Conservation (phyloP, 1,284 basidiomycete species). For the Caloboletus inedulis region DNA sequence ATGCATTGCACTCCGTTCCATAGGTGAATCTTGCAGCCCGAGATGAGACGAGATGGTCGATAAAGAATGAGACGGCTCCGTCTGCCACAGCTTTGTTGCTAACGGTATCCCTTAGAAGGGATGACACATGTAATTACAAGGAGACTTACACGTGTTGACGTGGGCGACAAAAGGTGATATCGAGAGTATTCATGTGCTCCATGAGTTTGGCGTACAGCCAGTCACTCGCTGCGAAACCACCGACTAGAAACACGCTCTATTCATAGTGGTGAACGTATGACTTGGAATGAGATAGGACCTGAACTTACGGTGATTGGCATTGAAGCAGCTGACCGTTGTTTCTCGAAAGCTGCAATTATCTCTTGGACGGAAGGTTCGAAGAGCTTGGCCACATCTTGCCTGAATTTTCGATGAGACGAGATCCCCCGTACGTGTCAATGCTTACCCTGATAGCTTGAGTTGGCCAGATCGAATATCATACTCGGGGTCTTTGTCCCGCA, state of each 20-base stretch:
- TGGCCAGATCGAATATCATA: conserved; percentile 44
- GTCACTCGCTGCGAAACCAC: conserved; percentile 49
- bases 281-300: background rate
- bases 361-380: conserved; percentile 45
- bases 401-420: conserved; percentile 17
- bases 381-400: conserved; percentile 39
- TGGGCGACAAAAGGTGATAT: conserved; percentile 34
- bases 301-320: conserved; percentile 33
- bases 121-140: background rate
- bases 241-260: conserved; percentile 37
- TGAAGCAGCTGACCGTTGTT: conserved; percentile 28
- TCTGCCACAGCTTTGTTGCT: conserved; percentile 56
- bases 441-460: conserved; percentile 41
- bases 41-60: conserved; percentile 46
- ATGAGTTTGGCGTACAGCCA: conserved; percentile 41
- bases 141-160: conserved; percentile 35
- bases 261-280: background rate
- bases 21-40: conserved; percentile 44
- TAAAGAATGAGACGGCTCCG: conserved; percentile 49
- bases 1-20: conserved; percentile 31
- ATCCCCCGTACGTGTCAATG: background rate
- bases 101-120: conserved; percentile 21
- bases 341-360: conserved; percentile 37
- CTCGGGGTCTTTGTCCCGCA: conserved; percentile 40
- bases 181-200: conserved; percentile 25